These are phyloP conservation scores for Aspergillus carlsbadensis DNA, from an alignment of 495 filamentous ascomycete species.

Conservation along the genomic window DNA sequence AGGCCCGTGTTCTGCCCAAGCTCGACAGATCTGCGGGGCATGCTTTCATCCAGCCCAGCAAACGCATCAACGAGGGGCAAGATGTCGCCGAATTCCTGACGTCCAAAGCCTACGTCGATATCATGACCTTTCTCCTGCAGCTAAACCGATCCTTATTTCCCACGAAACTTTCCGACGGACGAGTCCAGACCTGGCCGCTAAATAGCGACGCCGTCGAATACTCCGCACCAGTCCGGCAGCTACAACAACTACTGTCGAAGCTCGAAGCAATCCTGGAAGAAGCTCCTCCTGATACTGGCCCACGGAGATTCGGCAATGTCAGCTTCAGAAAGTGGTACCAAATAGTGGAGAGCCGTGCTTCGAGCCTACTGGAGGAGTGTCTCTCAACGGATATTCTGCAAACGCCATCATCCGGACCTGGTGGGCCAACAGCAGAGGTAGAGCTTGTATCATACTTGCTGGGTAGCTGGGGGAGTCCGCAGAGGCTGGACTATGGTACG, in stretches of 20 bases:
- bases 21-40: slow-evolving; percentile 31
- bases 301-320: slow-evolving; percentile 86
- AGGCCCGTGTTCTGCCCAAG: slow-evolving; percentile 30
- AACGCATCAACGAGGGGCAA: slow-evolving; percentile 76
- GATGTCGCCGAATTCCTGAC: slow-evolving; percentile 76
- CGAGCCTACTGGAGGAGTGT: slow-evolving; percentile 59
- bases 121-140: slow-evolving; percentile 83
- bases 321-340: slow-evolving; percentile 83
- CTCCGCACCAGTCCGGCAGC: slow-evolving; percentile 59
- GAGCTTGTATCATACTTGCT: slow-evolving; percentile 81
- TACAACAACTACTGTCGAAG: slow-evolving; percentile 60
- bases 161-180: slow-evolving; percentile 37
- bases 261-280: slow-evolving; percentile 70
- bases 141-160: slow-evolving; percentile 88
- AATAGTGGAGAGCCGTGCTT: slow-evolving; percentile 58
- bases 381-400: slow-evolving; percentile 54
- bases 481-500: slow-evolving; percentile 92
- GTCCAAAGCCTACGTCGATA: slow-evolving; percentile 79
- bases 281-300: slow-evolving; percentile 79
- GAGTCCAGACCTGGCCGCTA: slow-evolving; percentile 54
- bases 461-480: slow-evolving; percentile 82
- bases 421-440: slow-evolving; percentile 45
- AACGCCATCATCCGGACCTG: slow-evolving; percentile 23
- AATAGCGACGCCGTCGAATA: slow-evolving; percentile 46
- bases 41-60: slow-evolving; percentile 43